Percentiles rank a stretch among this genome's conserved stretches.
These are phyloP conservation scores for Bipolaris zeicola DNA, from an alignment of 2,329 filamentous ascomycete genomes.

Conservation along the genomic window DNA sequence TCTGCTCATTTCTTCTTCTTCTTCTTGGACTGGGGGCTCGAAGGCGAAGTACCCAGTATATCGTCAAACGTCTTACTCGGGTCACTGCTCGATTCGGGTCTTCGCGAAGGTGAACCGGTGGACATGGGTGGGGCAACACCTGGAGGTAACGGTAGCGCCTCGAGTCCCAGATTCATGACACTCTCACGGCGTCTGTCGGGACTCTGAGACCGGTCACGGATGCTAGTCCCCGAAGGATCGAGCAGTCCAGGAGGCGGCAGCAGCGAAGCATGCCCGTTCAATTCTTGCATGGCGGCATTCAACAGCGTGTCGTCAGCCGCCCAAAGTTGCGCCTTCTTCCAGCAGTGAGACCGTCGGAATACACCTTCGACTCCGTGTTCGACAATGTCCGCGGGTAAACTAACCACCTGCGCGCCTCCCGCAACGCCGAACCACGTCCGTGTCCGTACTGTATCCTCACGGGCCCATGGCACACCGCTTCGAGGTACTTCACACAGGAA, in stretches of 20 bases:
- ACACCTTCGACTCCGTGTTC: slow-evolving; percentile 71
- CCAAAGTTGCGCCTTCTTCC: slow-evolving; percentile 69
- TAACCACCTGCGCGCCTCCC: slow-evolving; percentile 66
- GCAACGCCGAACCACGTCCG: slow-evolving; percentile 77
- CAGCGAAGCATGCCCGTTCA: slow-evolving; percentile 35
- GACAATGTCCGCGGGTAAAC: slow-evolving; percentile 66
- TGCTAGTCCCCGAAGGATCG: slow-evolving; percentile 24
- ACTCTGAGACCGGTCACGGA: slow-evolving; percentile 34
- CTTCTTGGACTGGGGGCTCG: slow-evolving; percentile 37
- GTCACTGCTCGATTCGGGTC: slow-evolving; percentile 43
- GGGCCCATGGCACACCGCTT: slow-evolving; percentile 74
- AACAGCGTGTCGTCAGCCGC: slow-evolving; percentile 48
- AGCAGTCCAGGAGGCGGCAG: slow-evolving; percentile 40
- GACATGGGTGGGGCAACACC: slow-evolving; percentile 49
- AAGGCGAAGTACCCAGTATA: slow-evolving; percentile 48
- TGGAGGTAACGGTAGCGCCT: slow-evolving; percentile 54
- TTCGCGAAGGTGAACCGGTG: slow-evolving; percentile 26
- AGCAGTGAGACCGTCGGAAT: slow-evolving; percentile 72
- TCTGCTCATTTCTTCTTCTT: slow-evolving; percentile 36
- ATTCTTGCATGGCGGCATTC: slow-evolving; percentile 44
- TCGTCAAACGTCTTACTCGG: slow-evolving; percentile 57
- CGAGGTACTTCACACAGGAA: slow-evolving; percentile 79
- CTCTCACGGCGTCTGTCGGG: slow-evolving; percentile 49
- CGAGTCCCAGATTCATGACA: slow-evolving; percentile 54
- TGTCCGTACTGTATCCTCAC: slow-evolving; percentile 61